Evolutionary conservation across 495 filamentous ascomycete genomes (phyloP).

Genomic region (Trichoderma virens): DNA sequence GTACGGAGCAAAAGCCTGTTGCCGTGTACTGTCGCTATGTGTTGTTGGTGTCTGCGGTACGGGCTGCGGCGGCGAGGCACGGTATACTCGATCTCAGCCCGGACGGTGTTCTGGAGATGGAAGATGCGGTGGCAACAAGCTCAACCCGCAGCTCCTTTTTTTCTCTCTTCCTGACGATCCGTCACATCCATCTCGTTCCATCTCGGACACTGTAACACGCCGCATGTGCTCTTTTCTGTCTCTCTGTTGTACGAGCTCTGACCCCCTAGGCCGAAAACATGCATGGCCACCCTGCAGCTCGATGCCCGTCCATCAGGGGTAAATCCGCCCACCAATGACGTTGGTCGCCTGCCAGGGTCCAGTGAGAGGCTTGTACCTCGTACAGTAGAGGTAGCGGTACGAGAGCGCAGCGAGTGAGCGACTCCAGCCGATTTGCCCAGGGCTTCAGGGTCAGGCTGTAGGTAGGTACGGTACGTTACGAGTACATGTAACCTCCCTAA

Average conservation of each 20-base stretch:
- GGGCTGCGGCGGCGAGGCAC: no score
- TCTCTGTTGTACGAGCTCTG: not conserved
- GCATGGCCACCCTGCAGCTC: not conserved
- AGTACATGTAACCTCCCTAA: conserved; percentile 7
- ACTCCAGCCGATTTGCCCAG: no score
- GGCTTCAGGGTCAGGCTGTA: no score
- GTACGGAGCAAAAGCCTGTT: no score
- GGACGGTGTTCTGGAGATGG: not conserved
- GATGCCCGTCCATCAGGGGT: conserved; percentile 3
- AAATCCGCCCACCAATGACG: conserved; percentile 6
- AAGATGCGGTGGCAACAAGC: not conserved
- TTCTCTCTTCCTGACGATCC: not conserved
- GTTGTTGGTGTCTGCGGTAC: no score
- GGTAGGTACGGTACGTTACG: no score
- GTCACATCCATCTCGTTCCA: not conserved
- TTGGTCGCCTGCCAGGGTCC: not conserved
- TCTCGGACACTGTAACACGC: not conserved
- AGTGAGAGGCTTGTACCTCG: no score
- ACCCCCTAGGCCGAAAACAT: not conserved
- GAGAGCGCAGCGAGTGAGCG: no score
- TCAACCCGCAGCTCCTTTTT: not conserved
- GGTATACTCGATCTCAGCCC: not conserved
- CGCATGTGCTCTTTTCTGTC: no score
- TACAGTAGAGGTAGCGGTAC: no score
- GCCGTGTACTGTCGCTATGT: no score